These are phyloP conservation scores for Friedmanniomyces simplex DNA, from an alignment of 495 filamentous ascomycete species.

Conservation along the genomic window DNA sequence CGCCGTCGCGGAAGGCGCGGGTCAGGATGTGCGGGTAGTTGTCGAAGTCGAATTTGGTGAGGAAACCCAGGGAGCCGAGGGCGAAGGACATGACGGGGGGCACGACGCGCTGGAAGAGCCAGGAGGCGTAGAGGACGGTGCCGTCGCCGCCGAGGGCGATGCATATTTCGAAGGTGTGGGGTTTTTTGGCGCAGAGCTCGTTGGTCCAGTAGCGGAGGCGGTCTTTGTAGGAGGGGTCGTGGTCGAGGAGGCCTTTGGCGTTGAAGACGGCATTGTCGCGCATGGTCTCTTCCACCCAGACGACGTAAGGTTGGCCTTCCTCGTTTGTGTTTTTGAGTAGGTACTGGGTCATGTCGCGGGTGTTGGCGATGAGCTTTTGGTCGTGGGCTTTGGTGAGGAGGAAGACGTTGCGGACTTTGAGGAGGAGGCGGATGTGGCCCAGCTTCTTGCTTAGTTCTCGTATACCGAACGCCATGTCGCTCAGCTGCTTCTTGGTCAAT, in stretches of 20 bases:
- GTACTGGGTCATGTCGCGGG: constrained; percentile 71
- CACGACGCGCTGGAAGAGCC: constrained; percentile 95
- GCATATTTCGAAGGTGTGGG: constrained; percentile 87
- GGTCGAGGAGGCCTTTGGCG: constrained; percentile 46
- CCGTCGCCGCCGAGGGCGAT: constrained; percentile 94
- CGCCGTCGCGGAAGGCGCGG: constrained; percentile 66
- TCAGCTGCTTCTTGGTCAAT: constrained; percentile 84
- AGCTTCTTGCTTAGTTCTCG: constrained; percentile 80
- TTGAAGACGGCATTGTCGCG: constrained; percentile 61
- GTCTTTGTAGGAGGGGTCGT: constrained; percentile 43
- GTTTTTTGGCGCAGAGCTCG: constrained; percentile 60
- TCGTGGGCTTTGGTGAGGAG: constrained; percentile 85
- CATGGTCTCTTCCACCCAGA: constrained; percentile 72
- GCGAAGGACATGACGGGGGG: constrained; percentile 85
- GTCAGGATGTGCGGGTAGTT: constrained; percentile 59
- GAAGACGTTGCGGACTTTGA: constrained; percentile 74
- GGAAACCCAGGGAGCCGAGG: constrained; percentile 81
- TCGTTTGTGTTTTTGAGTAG: constrained; percentile 57
- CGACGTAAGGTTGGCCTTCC: constrained; percentile 55
- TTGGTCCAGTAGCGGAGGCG: constrained; percentile 76
- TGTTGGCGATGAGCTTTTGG: constrained; percentile 64
- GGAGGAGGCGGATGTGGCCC: constrained; percentile 63
- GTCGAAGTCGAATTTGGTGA: constrained; percentile 92
- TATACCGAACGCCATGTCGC: constrained; percentile 93
- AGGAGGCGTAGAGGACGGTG: constrained; percentile 88